phyloP scores from a whole-genome alignment of 345 rosid genomes.

The Capsella bursapastoris region DNA sequence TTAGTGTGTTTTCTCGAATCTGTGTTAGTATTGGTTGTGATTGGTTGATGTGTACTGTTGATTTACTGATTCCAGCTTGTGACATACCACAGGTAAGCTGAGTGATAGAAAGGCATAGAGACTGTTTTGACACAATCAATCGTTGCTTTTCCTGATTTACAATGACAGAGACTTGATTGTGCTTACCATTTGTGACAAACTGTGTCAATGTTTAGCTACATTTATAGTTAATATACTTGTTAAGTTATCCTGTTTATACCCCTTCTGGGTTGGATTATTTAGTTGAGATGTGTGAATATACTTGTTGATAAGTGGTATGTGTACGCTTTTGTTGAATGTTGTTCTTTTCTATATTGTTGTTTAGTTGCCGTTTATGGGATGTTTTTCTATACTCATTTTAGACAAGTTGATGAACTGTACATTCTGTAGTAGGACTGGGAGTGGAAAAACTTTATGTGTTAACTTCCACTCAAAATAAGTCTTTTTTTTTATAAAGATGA shows the following conservation, averaged over 20 bases:
- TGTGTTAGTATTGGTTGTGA: background rate
- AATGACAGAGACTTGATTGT: background rate
- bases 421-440: too few species aligned
- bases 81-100: too few species aligned
- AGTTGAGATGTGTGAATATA: background rate
- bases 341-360: background rate
- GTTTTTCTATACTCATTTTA: background rate
- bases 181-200: background rate
- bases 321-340: background rate
- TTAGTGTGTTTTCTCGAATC: background rate
- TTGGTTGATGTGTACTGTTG: background rate
- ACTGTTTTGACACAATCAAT: background rate
- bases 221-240: background rate
- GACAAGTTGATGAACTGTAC: background rate
- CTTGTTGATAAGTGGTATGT: background rate
- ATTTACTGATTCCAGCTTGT: background rate
- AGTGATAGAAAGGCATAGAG: background rate
- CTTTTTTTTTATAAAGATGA: background rate
- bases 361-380: background rate
- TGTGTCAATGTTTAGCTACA: background rate
- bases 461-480: background rate
- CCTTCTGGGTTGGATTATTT: background rate
- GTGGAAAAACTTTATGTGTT: background rate
- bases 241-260: background rate
- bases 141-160: background rate